These are phyloP conservation scores for Trichophyton schoenleinii DNA, from an alignment of 2,329 filamentous ascomycete species.

Conservation along the genomic window DNA sequence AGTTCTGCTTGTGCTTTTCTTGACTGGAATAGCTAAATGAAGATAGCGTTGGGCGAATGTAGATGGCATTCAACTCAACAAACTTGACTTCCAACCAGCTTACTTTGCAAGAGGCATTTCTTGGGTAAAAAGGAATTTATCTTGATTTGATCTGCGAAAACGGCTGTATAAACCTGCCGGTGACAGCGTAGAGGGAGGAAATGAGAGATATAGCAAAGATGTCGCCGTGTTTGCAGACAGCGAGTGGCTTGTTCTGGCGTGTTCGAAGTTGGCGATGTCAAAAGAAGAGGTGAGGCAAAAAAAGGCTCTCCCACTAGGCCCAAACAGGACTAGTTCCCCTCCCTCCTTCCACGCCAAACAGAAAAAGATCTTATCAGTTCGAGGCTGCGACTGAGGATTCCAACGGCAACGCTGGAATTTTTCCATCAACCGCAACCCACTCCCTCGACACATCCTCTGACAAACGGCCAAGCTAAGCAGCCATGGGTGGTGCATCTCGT, in stretches of 20 bases:
- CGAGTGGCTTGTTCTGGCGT: neutral
- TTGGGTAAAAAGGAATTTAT: neutral
- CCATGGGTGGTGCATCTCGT: slow-evolving; percentile 56
- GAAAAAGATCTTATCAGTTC: neutral
- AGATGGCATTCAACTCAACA: neutral
- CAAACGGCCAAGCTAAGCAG: slow-evolving; percentile 14
- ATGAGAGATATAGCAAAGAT: neutral
- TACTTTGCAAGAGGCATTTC: slow-evolving; percentile 9
- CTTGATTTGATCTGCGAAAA: neutral
- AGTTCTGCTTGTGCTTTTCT: slow-evolving; percentile 1
- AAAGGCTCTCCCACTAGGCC: neutral
- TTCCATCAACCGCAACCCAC: neutral
- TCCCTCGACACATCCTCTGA: neutral
- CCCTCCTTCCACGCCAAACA: neutral
- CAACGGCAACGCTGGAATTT: neutral
- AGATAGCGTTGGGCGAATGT: slow-evolving; percentile 11
- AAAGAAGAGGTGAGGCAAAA: neutral
- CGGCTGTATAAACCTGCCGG: neutral
- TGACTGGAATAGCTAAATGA: slow-evolving; percentile 6
- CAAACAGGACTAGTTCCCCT: neutral
- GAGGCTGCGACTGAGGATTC: no score
- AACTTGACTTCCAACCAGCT: slow-evolving; percentile 17
- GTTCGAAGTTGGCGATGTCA: neutral
- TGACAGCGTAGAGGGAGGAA: neutral
- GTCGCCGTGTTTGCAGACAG: neutral